A percentile compares a stretch with the other conserved stretches of the same genome.
Evolutionary conservation across 1,139 yeast genomes (phyloP).

Genomic region (Sporopachydermia cereana): DNA sequence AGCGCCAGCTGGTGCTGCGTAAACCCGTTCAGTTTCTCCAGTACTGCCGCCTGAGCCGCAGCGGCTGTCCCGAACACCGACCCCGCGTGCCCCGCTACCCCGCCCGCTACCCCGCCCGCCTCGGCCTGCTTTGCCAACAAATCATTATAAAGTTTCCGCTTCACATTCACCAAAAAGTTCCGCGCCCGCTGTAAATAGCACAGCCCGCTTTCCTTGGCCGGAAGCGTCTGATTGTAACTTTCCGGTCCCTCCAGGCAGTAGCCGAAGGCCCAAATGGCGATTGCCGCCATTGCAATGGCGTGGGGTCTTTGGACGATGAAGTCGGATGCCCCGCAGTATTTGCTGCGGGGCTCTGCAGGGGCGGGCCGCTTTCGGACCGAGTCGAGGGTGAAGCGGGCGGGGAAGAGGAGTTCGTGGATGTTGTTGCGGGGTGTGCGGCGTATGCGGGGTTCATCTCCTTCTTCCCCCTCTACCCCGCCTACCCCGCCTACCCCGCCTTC

Average conservation of each 20-base stretch:
- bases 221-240: constrained; percentile 18
- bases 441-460: constrained; percentile 30
- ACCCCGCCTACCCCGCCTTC: constrained; percentile 10
- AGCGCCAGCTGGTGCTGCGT: constrained; percentile 18
- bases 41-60: constrained; percentile 15
- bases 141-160: constrained; percentile 12
- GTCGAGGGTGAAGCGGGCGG: background rate
- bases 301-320: constrained; percentile 45
- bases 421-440: constrained; percentile 33
- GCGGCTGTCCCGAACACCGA: constrained; percentile 12
- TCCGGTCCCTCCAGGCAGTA: constrained; percentile 48
- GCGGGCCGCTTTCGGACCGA: constrained; percentile 10
- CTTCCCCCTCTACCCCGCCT: constrained; percentile 22
- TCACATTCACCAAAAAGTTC: constrained; percentile 20
- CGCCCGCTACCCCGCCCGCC: background rate
- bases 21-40: constrained; percentile 27
- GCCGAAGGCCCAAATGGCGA: constrained; percentile 50
- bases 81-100: constrained; percentile 26
- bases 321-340: constrained; percentile 34
- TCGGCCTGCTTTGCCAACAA: background rate
- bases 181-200: constrained; percentile 29
- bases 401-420: constrained; percentile 1
- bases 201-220: constrained; percentile 25
- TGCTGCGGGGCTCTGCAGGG: constrained; percentile 22
- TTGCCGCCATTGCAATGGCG: constrained; percentile 38